Evolutionary conservation across 2,329 filamentous ascomycete genomes (phyloP).

Genomic region (Ustulina deusta): DNA sequence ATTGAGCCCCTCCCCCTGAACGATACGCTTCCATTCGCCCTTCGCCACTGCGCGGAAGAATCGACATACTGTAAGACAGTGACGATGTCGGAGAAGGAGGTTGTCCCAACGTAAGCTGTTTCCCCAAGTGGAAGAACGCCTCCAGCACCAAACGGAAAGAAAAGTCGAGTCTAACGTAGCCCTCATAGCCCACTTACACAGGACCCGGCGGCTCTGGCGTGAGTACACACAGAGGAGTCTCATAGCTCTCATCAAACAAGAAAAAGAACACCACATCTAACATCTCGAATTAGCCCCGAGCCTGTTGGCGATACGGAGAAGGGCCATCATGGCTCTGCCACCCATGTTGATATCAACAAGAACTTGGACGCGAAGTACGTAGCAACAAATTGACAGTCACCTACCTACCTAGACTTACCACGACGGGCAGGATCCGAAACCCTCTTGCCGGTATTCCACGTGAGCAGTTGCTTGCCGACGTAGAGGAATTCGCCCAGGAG

Average conservation of each 20-base stretch:
- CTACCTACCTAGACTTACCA: slow-evolving; percentile 9
- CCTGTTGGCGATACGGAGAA: slow-evolving; percentile 48
- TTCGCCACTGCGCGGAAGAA: neutral
- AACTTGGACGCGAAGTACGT: slow-evolving; percentile 62
- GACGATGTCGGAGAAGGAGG: slow-evolving; percentile 35
- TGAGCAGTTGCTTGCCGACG: slow-evolving; percentile 66
- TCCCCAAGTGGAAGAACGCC: neutral
- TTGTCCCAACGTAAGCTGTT: slow-evolving; percentile 27
- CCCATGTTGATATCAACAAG: slow-evolving; percentile 57
- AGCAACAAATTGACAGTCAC: neutral
- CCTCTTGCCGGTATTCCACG: slow-evolving; percentile 63
- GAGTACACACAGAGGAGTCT: slow-evolving; percentile 19
- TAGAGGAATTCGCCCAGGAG: slow-evolving; percentile 67
- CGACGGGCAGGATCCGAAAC: slow-evolving; percentile 56
- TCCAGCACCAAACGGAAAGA: neutral
- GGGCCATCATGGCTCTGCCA: slow-evolving; percentile 51
- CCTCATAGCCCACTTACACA: slow-evolving; percentile 20
- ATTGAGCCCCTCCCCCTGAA: neutral
- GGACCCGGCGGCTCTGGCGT: slow-evolving; percentile 20
- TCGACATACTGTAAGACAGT: slow-evolving; percentile 7
- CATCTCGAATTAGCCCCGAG: slow-evolving; percentile 21
- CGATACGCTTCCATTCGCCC: neutral
- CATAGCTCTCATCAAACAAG: neutral
- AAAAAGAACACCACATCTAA: slow-evolving; percentile 21
- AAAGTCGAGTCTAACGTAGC: slow-evolving; percentile 15